Base-by-base conservation (phyloP, 2,329 filamentous ascomycete species). In the Trichophyton verrucosum region DNA sequence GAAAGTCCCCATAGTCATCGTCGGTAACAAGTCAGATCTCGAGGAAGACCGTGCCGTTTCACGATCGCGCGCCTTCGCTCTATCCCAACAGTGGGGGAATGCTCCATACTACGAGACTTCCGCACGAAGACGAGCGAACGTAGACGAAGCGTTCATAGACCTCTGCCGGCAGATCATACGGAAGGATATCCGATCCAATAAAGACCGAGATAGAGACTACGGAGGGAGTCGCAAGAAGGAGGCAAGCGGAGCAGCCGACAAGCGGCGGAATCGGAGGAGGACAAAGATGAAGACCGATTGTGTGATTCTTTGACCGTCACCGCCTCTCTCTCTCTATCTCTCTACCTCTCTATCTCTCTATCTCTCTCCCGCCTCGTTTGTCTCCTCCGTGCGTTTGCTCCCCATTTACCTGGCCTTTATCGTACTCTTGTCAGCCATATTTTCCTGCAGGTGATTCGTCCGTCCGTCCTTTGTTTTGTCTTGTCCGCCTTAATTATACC, bases 61-160 rank as follows among this genome's bases (percentile, higher is more conserved):
- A 11, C 83, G 89, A 58, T 86, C 87, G 64, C 86, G 86, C 67
- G 91, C 89, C 3, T 95, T 95, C 70, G 82, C 86, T 36, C 82
- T 95, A 64, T 91, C 88, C n/a, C 89, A 94, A 70, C 82, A 82
- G 69, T 96, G 91, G 91, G 87, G 86, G 20, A 85, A 86, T 67
- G 88, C 88, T 40, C 91, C 91, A 0, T 96, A 95, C 73, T 96
- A 95, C 70, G 91, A 96, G 76, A 87, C 91, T 40, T 92, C 88
- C 64, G 91, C 91, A 58, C 81, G 91, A 65, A 85, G 88, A 67
- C 81, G 86, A 69, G 88, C 87, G 64, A 96, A 96, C 67, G 91
- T 96, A 15, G 89, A 95, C 67, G 91, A 95, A 72, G 89, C 91
- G 55, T 96, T 95, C 74, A 77, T 89, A 66, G 88, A 94, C 72